Conservation (phyloP, 306 rosid species). For the Castanopsis chinensis region DNA sequence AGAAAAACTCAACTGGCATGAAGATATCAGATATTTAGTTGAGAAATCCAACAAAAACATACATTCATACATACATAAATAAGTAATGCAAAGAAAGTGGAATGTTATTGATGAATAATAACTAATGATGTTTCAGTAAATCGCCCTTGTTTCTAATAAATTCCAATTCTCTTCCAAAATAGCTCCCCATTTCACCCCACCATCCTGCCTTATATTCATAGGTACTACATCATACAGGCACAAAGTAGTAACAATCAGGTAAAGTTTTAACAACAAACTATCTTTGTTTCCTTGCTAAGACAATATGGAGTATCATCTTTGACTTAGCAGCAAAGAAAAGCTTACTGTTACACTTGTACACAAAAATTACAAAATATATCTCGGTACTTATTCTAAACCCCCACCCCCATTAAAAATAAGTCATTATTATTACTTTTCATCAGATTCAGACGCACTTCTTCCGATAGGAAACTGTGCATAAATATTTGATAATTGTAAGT, state of each 20-base stretch:
- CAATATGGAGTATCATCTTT: not conserved
- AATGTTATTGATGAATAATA: not conserved
- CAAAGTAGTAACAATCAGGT: not conserved
- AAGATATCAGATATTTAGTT: constrained; percentile 8
- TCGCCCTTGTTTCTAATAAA: not conserved
- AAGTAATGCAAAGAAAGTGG: not conserved
- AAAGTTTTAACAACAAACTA: not conserved
- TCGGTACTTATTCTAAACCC: too few species aligned
- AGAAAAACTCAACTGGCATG: not conserved
- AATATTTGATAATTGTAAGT: too few species aligned
- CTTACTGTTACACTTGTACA: not conserved
- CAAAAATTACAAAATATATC: too few species aligned
- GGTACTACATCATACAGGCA: not conserved
- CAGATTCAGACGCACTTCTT: too few species aligned
- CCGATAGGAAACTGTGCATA: too few species aligned
- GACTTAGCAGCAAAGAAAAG: not conserved
- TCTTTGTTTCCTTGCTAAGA: not conserved
- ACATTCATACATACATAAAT: not conserved
- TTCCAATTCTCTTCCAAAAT: not conserved
- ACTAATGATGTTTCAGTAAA: not conserved
- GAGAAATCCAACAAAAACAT: not conserved
- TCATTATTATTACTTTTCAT: too few species aligned
- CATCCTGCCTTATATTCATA: not conserved
- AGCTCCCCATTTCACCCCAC: not conserved
- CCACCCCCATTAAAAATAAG: too few species aligned